Percentiles rank a stretch among this genome's conserved stretches.
phyloP scores from a whole-genome alignment of 2,329 filamentous ascomycete genomes.

The Aspergillus piperis region DNA sequence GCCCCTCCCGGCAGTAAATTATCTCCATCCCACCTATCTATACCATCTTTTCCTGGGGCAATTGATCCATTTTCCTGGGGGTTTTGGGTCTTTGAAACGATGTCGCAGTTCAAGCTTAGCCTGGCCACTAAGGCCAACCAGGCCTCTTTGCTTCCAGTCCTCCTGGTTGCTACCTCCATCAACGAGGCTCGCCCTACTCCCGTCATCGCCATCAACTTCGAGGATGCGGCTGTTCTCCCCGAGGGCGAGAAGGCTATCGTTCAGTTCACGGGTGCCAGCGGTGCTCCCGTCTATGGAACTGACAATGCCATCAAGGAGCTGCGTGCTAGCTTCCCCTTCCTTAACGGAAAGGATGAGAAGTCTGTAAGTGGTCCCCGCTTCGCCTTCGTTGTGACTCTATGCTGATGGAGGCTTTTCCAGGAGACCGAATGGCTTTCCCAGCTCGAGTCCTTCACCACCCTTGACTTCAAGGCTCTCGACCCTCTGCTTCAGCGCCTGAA shows the following conservation, averaged over 20 bases:
- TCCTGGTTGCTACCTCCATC: conserved; percentile 44
- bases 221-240: conserved; percentile 39
- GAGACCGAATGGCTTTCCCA: conserved; percentile 60
- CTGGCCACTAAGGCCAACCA: conserved; percentile 45
- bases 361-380: conserved; percentile 27
- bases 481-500: conserved; percentile 74
- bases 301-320: conserved; percentile 36
- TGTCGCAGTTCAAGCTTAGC: conserved; percentile 38
- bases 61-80: not conserved
- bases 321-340: conserved; percentile 36
- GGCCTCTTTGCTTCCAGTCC: conserved; percentile 42
- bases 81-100: conserved; percentile 16
- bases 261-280: conserved; percentile 33
- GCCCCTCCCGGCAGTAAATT: conserved; percentile 26
- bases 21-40: conserved; percentile 9
- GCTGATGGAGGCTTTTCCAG: conserved; percentile 21
- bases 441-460: conserved; percentile 53
- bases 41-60: no score
- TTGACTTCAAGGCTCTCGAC: conserved; percentile 83
- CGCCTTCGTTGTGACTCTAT: not conserved
- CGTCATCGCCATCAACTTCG: conserved; percentile 40
- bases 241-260: conserved; percentile 39
- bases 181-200: conserved; percentile 40
- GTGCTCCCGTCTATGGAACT: conserved; percentile 34
- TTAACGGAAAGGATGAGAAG: conserved; percentile 40